Conservation (phyloP, 164 flowering plant genomes). For the Warburgia ugandensis region DNA sequence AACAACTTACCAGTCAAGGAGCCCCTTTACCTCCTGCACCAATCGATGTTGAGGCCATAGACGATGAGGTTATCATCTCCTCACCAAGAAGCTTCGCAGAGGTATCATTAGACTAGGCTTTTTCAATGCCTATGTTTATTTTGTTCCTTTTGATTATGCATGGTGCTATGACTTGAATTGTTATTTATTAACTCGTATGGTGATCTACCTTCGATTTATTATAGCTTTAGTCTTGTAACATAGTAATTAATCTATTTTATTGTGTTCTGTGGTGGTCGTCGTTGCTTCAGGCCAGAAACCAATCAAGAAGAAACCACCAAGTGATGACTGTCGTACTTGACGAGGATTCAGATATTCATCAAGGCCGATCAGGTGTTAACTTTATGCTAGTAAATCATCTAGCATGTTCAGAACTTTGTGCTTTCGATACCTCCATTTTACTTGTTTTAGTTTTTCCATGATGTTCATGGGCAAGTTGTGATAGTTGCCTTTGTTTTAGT, state of each 20-base stretch:
- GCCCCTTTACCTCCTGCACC: conserved; percentile 10
- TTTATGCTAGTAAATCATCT: too few relatives aligned
- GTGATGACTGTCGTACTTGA: conserved; percentile 34
- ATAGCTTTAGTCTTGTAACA: too few relatives aligned
- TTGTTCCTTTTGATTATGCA: not conserved
- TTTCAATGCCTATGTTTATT: not conserved
- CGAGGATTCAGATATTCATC: conserved; percentile 27
- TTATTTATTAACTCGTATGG: not conserved
- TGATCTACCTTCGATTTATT: not conserved
- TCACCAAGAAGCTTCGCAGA: conserved; percentile 62
- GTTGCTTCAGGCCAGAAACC: conserved; percentile 50
- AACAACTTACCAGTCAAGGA: conserved; percentile 18
- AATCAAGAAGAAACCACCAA: conserved; percentile 44
- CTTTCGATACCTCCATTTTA: too few relatives aligned
- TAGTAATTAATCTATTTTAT: too few relatives aligned
- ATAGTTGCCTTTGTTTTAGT: too few relatives aligned
- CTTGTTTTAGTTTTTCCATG: too few relatives aligned
- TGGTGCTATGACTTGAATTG: too few relatives aligned
- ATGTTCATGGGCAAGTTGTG: too few relatives aligned
- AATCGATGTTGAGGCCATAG: conserved; percentile 68
- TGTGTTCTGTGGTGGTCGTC: not conserved
- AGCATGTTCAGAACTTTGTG: too few relatives aligned
- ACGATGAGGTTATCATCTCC: conserved; percentile 69
- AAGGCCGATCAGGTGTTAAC: conserved; percentile 15
- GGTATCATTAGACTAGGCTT: conserved; percentile 19